Evolutionary conservation across 192 early-diverging fungal species (phyloP).

Genomic region (Coemansia sp.): DNA sequence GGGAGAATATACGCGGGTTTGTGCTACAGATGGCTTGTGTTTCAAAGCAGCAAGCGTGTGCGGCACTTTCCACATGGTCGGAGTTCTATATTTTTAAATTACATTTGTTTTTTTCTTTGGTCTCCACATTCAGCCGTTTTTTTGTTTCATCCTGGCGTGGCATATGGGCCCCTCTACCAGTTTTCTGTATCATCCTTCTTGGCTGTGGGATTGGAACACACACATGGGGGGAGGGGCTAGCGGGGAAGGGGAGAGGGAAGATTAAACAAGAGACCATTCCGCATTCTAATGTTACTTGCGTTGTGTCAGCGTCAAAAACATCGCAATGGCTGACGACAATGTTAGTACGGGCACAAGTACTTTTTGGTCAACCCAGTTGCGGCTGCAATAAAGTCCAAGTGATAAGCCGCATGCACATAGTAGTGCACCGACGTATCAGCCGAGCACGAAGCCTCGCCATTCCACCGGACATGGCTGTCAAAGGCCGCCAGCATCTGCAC

Average conservation of each 20-base stretch:
- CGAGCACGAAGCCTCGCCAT: background rate
- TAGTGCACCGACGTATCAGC: background rate
- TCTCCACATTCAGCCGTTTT: no score
- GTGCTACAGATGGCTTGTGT: background rate
- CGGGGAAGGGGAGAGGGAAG: no score
- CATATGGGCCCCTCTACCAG: background rate
- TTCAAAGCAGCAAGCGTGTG: background rate
- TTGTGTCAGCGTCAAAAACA: no score
- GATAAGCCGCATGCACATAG: background rate
- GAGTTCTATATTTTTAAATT: background rate
- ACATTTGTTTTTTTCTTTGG: no score
- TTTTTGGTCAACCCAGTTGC: background rate
- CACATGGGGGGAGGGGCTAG: no score
- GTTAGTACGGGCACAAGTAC: background rate
- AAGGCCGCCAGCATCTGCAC: background rate
- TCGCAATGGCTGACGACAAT: no score
- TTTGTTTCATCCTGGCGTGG: no score
- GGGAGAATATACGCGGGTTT: background rate
- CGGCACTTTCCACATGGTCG: background rate
- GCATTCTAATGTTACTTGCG: no score
- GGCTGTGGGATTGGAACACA: no score
- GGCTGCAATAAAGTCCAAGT: background rate
- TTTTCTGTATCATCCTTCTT: background rate
- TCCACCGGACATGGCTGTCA: slow-evolving; percentile 1
- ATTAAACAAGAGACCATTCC: no score